Evolutionary conservation across 1,284 basidiomycete species (phyloP).

Genomic region (Earliella scabrosa): DNA sequence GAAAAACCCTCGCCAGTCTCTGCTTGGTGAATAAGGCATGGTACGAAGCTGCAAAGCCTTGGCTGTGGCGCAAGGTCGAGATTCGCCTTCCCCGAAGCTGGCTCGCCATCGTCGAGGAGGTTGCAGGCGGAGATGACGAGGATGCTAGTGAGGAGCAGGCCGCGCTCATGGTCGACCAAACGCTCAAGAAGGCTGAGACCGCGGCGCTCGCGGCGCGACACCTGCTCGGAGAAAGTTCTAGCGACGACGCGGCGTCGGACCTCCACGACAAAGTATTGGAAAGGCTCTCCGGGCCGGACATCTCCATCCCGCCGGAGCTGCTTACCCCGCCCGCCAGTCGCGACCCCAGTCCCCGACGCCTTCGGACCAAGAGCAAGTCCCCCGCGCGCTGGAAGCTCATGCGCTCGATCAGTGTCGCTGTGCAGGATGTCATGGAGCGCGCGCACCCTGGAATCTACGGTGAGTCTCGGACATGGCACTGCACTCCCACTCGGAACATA

Average conservation of each 20-base stretch:
- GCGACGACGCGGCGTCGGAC: constrained; percentile 49
- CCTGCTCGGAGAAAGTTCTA: constrained; percentile 31
- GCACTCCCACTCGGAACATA: constrained; percentile 14
- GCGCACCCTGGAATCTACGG: constrained; percentile 72
- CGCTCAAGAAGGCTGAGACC: constrained; percentile 63
- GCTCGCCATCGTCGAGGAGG: constrained; percentile 78
- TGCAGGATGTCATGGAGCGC: constrained; percentile 66
- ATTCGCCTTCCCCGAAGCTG: constrained; percentile 78
- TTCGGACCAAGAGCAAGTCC: constrained; percentile 74
- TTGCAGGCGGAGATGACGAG: constrained; percentile 68
- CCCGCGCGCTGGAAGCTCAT: constrained; percentile 83
- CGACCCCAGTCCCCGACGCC: constrained; percentile 76
- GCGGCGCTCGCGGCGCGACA: constrained; percentile 53
- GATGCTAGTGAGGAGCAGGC: constrained; percentile 51
- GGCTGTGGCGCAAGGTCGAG: constrained; percentile 81
- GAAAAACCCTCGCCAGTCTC: constrained; percentile 66
- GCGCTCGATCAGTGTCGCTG: constrained; percentile 73
- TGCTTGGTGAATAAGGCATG: constrained; percentile 76
- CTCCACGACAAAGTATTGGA: constrained; percentile 67
- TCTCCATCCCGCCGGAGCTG: constrained; percentile 71
- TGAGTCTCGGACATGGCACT: constrained; percentile 37
- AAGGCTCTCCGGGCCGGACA: constrained; percentile 61
- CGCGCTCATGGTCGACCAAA: constrained; percentile 63
- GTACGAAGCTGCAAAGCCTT: constrained; percentile 79
- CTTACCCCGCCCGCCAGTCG: constrained; percentile 78